Evolutionary conservation across 2,329 filamentous ascomycete genomes (phyloP).

Genomic region (Cercospora beticola): DNA sequence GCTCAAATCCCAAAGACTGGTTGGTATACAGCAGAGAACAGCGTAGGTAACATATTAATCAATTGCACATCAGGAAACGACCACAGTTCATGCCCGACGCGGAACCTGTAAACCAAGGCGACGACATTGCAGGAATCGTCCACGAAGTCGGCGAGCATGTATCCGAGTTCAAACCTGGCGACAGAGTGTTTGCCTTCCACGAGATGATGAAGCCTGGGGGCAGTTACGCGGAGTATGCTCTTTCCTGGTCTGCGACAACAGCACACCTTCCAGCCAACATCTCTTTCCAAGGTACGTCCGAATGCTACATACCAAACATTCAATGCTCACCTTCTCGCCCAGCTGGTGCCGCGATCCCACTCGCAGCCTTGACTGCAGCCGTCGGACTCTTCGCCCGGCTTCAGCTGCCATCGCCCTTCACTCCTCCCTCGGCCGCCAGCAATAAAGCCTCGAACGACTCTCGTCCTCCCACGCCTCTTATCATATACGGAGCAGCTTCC

Average conservation of each 20-base stretch:
- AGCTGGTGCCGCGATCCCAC: constrained; percentile 46
- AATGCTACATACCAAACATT: not conserved
- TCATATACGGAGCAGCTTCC: constrained; percentile 54
- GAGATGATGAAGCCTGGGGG: constrained; percentile 53
- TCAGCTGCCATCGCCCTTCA: constrained; percentile 46
- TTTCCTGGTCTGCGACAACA: constrained; percentile 57
- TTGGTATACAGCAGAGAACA: not conserved
- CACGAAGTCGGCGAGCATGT: constrained; percentile 57
- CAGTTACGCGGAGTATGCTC: constrained; percentile 61
- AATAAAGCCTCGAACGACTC: constrained; percentile 17
- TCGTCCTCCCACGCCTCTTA: constrained; percentile 32
- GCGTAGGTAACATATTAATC: not conserved
- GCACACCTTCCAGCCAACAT: constrained; percentile 54
- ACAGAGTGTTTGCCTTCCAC: constrained; percentile 58
- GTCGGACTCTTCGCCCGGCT: constrained; percentile 48
- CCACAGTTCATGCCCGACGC: constrained; percentile 19
- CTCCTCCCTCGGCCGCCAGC: constrained; percentile 19
- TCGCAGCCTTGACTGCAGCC: constrained; percentile 49
- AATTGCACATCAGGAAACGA: constrained; percentile 20
- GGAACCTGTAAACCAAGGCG: constrained; percentile 34
- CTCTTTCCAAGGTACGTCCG: constrained; percentile 51
- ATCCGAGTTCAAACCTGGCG: constrained; percentile 57
- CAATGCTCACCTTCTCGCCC: constrained; percentile 13
- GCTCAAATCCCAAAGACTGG: constrained; percentile 39
- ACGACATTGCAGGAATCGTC: constrained; percentile 46